These are phyloP conservation scores for Trametes coccinea DNA, from an alignment of 768 basidiomycete species.

Conservation along the genomic window DNA sequence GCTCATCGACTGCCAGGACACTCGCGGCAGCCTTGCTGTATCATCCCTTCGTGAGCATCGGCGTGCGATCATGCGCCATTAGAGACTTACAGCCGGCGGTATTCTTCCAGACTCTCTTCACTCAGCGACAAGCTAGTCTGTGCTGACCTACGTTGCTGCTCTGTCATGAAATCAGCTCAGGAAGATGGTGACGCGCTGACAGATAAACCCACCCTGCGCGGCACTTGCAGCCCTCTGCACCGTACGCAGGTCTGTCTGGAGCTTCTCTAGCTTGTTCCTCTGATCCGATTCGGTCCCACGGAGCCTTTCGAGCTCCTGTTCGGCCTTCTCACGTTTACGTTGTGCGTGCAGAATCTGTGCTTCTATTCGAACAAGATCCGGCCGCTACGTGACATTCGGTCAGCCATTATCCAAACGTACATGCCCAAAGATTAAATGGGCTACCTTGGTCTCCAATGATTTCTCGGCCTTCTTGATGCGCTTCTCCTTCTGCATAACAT, in stretches of 20 bases:
- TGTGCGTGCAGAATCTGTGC: constrained; percentile 86
- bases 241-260: constrained; percentile 64
- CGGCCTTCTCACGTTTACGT: constrained; percentile 74
- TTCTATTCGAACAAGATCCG: constrained; percentile 80
- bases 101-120: constrained; percentile 85
- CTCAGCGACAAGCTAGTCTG: constrained; percentile 76
- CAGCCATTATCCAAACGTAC: neutral
- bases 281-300: constrained; percentile 56
- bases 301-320: constrained; percentile 62
- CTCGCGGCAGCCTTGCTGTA: constrained; percentile 78
- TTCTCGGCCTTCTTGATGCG: constrained; percentile 91
- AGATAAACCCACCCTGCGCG: constrained; percentile 66
- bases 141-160: constrained; percentile 72
- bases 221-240: constrained; percentile 71
- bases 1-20: constrained; percentile 79
- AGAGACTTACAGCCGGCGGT: constrained; percentile 68
- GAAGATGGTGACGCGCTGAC: neutral
- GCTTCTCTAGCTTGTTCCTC: constrained; percentile 50
- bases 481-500: constrained; percentile 83
- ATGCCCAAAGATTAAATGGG: constrained; percentile 20
- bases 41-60: neutral
- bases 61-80: neutral
- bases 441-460: constrained; percentile 76
- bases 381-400: constrained; percentile 56
- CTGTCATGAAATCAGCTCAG: constrained; percentile 39